A percentile compares a stretch with the other conserved stretches of the same genome.
phyloP scores from a whole-genome alignment of 2,329 filamentous ascomycete genomes.

The Stagonosporopsis rhizophila region DNA sequence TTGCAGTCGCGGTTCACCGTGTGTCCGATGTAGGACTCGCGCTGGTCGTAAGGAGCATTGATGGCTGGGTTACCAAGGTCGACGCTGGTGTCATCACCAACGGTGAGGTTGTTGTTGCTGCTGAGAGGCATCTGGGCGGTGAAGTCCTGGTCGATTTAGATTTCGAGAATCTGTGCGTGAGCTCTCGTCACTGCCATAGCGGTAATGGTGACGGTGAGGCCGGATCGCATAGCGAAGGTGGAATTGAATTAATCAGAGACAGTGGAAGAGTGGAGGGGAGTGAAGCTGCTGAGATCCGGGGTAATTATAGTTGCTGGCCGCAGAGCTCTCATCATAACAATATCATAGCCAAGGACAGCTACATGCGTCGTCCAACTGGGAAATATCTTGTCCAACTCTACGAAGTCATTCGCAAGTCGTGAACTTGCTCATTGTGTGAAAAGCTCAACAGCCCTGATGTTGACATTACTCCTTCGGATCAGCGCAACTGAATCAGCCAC shows the following conservation, averaged over 20 bases:
- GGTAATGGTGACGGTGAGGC: background rate
- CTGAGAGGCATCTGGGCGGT: background rate
- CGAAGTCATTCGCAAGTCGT: background rate
- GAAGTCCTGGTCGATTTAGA: background rate
- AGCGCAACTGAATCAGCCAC: background rate
- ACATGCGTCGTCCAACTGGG: background rate
- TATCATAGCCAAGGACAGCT: background rate
- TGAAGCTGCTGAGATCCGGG: background rate
- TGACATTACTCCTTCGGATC: background rate
- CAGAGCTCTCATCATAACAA: background rate
- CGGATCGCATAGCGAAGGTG: background rate
- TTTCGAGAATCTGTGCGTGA: background rate
- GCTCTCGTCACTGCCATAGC: background rate
- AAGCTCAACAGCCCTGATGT: background rate
- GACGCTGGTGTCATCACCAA: background rate
- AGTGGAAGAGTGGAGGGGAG: background rate
- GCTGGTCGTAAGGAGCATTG: background rate
- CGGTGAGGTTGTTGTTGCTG: background rate
- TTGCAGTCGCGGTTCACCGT: background rate
- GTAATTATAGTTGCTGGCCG: background rate
- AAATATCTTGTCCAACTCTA: background rate
- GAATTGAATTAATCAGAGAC: background rate
- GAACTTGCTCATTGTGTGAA: background rate
- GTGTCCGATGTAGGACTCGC: background rate
- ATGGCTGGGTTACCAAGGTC: background rate